Base-by-base conservation (phyloP, 345 rosid species). In the Clarkia xantiana region DNA sequence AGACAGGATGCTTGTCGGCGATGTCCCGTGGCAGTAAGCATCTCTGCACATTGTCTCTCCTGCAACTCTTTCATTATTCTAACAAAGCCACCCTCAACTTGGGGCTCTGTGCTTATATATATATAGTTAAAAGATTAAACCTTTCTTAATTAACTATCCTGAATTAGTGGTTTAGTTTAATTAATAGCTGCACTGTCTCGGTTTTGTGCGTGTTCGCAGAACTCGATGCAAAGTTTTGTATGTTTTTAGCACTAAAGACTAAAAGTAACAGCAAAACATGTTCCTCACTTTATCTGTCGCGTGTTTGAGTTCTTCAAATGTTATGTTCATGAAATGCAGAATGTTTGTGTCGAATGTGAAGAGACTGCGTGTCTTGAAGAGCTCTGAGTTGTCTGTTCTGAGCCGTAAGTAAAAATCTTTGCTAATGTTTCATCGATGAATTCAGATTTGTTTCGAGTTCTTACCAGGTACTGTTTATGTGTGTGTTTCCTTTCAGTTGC, bases 1-100 rank as follows among this genome's bases (percentile, higher is more conserved):
- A 51, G 98, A 91, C 93, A 83, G 83, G 77, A 84, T 91, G 86
- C 98, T 91, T 64, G 96, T 78, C 41, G 98, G 98, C 70, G 98
- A 91, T 80, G 94, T 91, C 59, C 98, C 98, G 50, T 91, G 98
- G 98, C 82, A 81, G 98, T 91, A 86, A 79, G 89, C 76, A 62
- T 74, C 77, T 66, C 58, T 66, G 58, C 45, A 53, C 53, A 47
- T 23, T 19, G 40, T 19, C 16, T 39, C 52, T 18, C 15, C 8
- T 42, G 11, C 9, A 19, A 10, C 36, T n/a, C n/a, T 25, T 14
- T 7, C 10, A 51, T 51, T 51, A 51, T 51, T 39, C 16, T 39
- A 52, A n/a, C n/a, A n/a, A n/a, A 39, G 40, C 18, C 34, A 11
- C 36, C 4, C 36, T 29, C 36, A 29, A 29, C 36, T 29, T 29